phyloP scores from a whole-genome alignment of 805 yeast genomes.

The Ogataea ganodermae region DNA sequence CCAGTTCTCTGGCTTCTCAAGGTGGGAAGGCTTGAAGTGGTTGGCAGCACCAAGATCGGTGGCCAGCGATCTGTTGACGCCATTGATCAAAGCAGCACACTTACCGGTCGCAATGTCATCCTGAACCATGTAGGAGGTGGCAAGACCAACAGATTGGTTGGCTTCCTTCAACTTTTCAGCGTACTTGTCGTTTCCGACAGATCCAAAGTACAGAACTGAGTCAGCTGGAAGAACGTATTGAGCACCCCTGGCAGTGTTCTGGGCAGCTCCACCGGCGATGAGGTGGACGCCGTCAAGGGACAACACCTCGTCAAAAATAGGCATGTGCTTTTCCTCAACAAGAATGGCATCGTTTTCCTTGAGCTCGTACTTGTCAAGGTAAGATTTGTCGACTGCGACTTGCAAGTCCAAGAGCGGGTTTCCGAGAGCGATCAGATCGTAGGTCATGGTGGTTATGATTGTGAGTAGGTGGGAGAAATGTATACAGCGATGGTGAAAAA shows the following conservation, averaged over 20 bases:
- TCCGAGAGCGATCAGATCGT: constrained; percentile 80
- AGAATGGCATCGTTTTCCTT: constrained; percentile 94
- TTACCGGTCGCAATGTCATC: constrained; percentile 85
- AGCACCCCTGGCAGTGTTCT: constrained; percentile 98
- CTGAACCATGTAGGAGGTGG: constrained; percentile 82
- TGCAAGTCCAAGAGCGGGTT: constrained; percentile 90
- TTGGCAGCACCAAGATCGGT: constrained; percentile 98
- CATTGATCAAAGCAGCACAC: constrained; percentile 91
- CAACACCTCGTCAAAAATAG: constrained; percentile 80
- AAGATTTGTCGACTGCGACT: constrained; percentile 67
- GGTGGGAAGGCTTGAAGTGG: constrained; percentile 88
- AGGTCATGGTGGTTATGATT: constrained; percentile 45
- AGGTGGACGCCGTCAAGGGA: constrained; percentile 58
- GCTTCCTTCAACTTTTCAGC: constrained; percentile 80
- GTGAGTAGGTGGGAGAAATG: neutral
- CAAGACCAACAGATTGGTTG: constrained; percentile 84
- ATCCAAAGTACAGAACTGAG: constrained; percentile 91
- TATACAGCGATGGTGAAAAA: neutral
- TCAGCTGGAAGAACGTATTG: constrained; percentile 82
- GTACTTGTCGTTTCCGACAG: constrained; percentile 91
- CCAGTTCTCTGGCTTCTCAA: constrained; percentile 91
- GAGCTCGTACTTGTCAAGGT: constrained; percentile 76
- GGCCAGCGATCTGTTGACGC: constrained; percentile 85
- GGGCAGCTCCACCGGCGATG: constrained; percentile 99
- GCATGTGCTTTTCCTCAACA: constrained; percentile 77